These are phyloP conservation scores for Sanghuangporus weigelae DNA, from an alignment of 1,284 basidiomycete species.

Conservation along the genomic window DNA sequence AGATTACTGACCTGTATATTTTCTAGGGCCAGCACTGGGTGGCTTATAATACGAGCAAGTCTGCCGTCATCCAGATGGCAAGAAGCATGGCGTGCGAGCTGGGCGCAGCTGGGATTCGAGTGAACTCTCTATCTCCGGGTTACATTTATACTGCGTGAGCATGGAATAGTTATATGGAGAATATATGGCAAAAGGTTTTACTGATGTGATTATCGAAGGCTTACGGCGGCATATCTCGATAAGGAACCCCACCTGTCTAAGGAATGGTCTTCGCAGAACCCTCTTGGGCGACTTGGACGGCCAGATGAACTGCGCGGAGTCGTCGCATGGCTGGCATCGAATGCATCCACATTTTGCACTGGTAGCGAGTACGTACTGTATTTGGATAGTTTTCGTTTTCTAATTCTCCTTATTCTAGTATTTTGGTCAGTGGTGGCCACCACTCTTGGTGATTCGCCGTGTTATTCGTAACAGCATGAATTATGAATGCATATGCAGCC, in stretches of 20 bases:
- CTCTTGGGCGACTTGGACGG: conserved; percentile 69
- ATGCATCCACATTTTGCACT: conserved; percentile 71
- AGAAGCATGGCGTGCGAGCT: conserved; percentile 84
- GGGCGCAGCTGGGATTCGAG: conserved; percentile 62
- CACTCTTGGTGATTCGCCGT: conserved; percentile 52
- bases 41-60: conserved; percentile 79
- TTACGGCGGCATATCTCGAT: conserved; percentile 76
- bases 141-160: conserved; percentile 68
- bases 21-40: conserved; percentile 67
- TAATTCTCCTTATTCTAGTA: conserved; percentile 35
- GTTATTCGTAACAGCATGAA: too few relatives aligned
- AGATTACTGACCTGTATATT: background rate
- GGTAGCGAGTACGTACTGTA: conserved; percentile 59
- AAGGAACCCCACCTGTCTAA: conserved; percentile 58
- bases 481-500: too few relatives aligned
- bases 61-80: conserved; percentile 77
- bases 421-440: conserved; percentile 67
- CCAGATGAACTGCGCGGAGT: conserved; percentile 79
- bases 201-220: conserved; percentile 24
- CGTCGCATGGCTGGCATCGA: conserved; percentile 70
- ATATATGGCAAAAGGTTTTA: background rate
- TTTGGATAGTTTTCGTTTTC: conserved; percentile 9
- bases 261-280: conserved; percentile 71
- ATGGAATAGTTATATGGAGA: background rate
- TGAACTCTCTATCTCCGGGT: conserved; percentile 74